Evolutionary conservation across 2,329 filamentous ascomycete species (phyloP).

Genomic region (Epichloe coenophiala): DNA sequence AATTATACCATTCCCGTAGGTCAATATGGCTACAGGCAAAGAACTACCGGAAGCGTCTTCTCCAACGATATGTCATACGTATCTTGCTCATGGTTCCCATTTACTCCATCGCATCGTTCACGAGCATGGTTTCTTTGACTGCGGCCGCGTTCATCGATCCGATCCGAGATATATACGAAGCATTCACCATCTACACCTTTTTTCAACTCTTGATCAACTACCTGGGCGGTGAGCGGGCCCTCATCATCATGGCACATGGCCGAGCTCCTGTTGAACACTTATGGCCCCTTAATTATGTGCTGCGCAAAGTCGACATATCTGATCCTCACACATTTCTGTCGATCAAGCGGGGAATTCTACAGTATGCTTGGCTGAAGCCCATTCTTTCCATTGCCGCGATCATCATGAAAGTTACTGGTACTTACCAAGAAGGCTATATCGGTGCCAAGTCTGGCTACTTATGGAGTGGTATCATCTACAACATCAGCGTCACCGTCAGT

Average conservation of each 20-base stretch:
- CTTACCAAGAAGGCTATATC: slow-evolving; percentile 88
- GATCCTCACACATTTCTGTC: slow-evolving; percentile 91
- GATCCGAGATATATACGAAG: slow-evolving; percentile 89
- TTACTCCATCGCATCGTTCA: slow-evolving; percentile 88
- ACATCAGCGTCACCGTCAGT: slow-evolving; percentile 85
- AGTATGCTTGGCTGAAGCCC: slow-evolving; percentile 96
- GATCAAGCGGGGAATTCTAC: slow-evolving; percentile 84
- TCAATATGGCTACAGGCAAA: slow-evolving; percentile 93
- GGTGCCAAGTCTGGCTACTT: slow-evolving; percentile 78
- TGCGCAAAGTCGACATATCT: slow-evolving; percentile 87
- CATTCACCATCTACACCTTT: slow-evolving; percentile 99
- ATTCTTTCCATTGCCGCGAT: slow-evolving; percentile 74
- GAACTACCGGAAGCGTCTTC: slow-evolving; percentile 93
- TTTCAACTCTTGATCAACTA: slow-evolving; percentile 98
- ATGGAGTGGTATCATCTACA: slow-evolving; percentile 94
- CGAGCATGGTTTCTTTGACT: slow-evolving; percentile 73
- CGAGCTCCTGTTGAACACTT: slow-evolving; percentile 79
- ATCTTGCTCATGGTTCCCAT: slow-evolving; percentile 98
- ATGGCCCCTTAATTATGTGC: slow-evolving; percentile 79
- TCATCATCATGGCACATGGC: slow-evolving; percentile 96
- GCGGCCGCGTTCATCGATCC: slow-evolving; percentile 84
- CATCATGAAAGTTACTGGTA: slow-evolving; percentile 88
- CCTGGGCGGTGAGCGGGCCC: slow-evolving; percentile 77
- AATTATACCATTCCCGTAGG: slow-evolving; percentile 29
- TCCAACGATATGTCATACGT: slow-evolving; percentile 94